These are phyloP conservation scores for Ramaria sp. DNA, from an alignment of 768 basidiomycete species.

Conservation along the genomic window DNA sequence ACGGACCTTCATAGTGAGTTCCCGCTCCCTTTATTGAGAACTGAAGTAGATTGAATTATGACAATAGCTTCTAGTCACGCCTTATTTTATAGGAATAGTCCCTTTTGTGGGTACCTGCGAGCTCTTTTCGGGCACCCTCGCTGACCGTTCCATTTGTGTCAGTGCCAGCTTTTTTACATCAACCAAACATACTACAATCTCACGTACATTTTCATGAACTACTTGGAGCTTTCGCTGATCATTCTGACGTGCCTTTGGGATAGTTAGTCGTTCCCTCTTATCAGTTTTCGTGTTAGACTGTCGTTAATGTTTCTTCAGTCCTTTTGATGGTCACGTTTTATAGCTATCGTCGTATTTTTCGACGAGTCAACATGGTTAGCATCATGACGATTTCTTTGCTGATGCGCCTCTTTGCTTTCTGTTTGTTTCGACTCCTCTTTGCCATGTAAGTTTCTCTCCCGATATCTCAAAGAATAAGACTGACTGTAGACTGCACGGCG, in stretches of 20 bases:
- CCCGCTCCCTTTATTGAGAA: too few species aligned
- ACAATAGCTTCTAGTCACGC: too few species aligned
- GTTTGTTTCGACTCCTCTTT: neutral
- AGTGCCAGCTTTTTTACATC: too few species aligned
- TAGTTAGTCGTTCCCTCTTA: neutral
- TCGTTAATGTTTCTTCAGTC: neutral
- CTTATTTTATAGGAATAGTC: too few species aligned
- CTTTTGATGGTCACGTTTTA: neutral
- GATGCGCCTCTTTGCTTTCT: neutral
- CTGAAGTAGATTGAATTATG: too few species aligned
- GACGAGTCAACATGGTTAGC: neutral
- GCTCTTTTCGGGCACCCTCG: too few species aligned
- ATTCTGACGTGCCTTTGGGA: neutral
- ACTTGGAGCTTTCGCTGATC: neutral
- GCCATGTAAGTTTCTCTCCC: neutral
- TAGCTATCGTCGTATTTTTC: neutral
- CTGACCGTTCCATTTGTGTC: too few species aligned
- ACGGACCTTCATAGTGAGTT: too few species aligned
- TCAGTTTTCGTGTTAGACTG: neutral
- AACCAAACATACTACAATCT: too few species aligned
- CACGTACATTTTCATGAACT: too few species aligned
- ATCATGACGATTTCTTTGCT: neutral
- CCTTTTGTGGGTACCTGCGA: too few species aligned
- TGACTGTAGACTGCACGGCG: neutral
- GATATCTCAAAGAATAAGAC: neutral